Percentiles rank a stretch among this genome's conserved stretches.
Evolutionary conservation across 192 early-diverging fungal species (phyloP).

Genomic region (Pilobolus umbonatus): DNA sequence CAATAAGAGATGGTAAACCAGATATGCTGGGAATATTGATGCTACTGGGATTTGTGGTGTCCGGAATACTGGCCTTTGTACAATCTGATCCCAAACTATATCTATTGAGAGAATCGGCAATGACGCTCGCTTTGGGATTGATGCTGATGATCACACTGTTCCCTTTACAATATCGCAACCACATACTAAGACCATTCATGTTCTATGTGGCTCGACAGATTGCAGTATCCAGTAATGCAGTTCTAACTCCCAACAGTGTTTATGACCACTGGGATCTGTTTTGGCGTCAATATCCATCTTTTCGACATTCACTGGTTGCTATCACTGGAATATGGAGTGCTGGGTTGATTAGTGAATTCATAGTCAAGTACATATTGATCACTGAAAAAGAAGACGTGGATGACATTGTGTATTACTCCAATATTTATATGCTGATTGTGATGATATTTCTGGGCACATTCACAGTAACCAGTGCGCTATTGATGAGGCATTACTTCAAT

Average conservation of each 20-base stretch:
- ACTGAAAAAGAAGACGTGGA: conserved; percentile 19
- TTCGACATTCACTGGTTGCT: conserved; percentile 28
- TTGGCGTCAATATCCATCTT: conserved; percentile 32
- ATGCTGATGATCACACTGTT: conserved; percentile 35
- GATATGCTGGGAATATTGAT: conserved; percentile 37
- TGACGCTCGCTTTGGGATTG: conserved; percentile 34
- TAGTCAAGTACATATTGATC: conserved; percentile 28
- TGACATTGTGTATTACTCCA: conserved; percentile 30
- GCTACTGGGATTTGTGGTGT: conserved; percentile 35
- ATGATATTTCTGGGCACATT: conserved; percentile 20
- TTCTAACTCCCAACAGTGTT: conserved; percentile 23
- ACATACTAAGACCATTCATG: conserved; percentile 35
- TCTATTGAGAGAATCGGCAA: conserved; percentile 40
- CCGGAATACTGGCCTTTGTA: conserved; percentile 35
- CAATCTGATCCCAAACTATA: conserved; percentile 37
- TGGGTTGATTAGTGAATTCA: conserved; percentile 41
- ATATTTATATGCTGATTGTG: conserved; percentile 27
- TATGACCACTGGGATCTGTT: conserved; percentile 34
- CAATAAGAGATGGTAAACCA: conserved; percentile 18
- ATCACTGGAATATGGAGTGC: conserved; percentile 35
- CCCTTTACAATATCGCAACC: conserved; percentile 28
- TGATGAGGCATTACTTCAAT: conserved; percentile 27
- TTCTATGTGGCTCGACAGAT: conserved; percentile 34
- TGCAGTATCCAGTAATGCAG: conserved; percentile 22
- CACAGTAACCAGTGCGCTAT: conserved; percentile 14